Base-by-base conservation (phyloP, 805 yeast species). In the Candida caryicola region DNA sequence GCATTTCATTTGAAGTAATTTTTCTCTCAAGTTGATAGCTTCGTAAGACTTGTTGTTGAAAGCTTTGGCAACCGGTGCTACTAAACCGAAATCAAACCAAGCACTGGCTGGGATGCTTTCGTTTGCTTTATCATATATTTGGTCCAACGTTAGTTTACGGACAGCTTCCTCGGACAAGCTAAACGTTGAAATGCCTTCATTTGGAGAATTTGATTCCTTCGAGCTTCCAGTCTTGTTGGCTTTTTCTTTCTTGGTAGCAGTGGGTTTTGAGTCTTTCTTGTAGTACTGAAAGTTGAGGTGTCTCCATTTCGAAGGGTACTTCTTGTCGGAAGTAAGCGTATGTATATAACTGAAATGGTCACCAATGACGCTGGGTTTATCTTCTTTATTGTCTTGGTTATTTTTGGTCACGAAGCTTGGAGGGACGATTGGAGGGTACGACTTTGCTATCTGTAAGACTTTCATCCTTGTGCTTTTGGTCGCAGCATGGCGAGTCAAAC, bases 11-110 rank as follows among this genome's bases (percentile, higher is more conserved):
- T 76, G 71, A 4, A 85, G 70, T 13, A 89, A 66, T 40, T 77
- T 69, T 27, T 73, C 72, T 44, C 96, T 73, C 39, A 81, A 53
- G 27, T 66, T 60, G 31, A 80, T 59, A 34, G 80, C 69, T 28
- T 79, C 83, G 33, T 62, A 64, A 2, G 82, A 64, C 31, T 69
- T 72, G 13, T 73, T 66, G 51, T 76, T 76, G 65, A 85, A 88
- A 0, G 95, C 79, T 58, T 87, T 88, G 1, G 89, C 86, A 21
- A 76, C 67, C 4, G 80, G 63, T 1, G 83, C 82, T 31, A 73
- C 74, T 27, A 82, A 58, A 1, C 81, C 74, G 49, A 82, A 86
- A 25, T 77, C 80, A 41, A 72, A 71, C 79, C 85, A 79, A 26
- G 62, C 68, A n/a, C 79, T 79, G 23, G 71, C 54, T 3, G 96